Base-by-base conservation (phyloP, 2,329 filamentous ascomycete genomes). In the Cytospora mali region DNA sequence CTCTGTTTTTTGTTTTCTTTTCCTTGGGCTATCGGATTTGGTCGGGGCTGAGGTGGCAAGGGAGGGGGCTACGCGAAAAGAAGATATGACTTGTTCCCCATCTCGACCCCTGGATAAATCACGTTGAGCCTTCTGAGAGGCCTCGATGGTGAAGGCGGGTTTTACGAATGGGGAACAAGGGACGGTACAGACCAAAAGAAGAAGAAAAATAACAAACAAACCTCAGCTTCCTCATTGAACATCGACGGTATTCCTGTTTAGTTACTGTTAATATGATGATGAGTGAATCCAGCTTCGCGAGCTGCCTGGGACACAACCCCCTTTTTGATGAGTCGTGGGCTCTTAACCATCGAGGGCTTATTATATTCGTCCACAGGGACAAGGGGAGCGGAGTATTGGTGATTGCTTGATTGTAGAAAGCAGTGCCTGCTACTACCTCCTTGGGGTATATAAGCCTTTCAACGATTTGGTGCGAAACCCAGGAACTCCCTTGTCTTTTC, bases 191-290 rank as follows among this genome's bases (percentile, higher is more conserved):
- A 27, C n/a, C 27, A n/a, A 6, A 14, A 35, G 57, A 29, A 31
- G n/a, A n/a, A n/a, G n/a, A n/a, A n/a, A n/a, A n/a, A n/a, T n/a
- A n/a, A n/a, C n/a, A n/a, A n/a, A n/a, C n/a, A n/a, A n/a, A n/a
- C n/a, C n/a, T n/a, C 42, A 14, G 5, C 1, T 11, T 39, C n/a
- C 28, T 35, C 21, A 6, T n/a, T 13, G 23, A 28, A n/a, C 23
- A 14, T 50, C 16, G 25, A 25, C 31, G 48, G 59, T 33, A 49
- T 21, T 18, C 14, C 1, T 46, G 31, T 54, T 16, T 6, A 51
- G 11, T 7, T 42, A 59, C 50, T 21, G 25, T 60, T 60, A 54
- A 54, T 54, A 60, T 33, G 50, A 60, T 42, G 50, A 60, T 28
- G 29, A 54, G n/a, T 49, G 51, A 60, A 21, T 18, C n/a, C 27